A percentile compares a stretch with the other conserved stretches of the same genome.
phyloP scores from a whole-genome alignment of 805 yeast species.

The Kuraishia molischiana region DNA sequence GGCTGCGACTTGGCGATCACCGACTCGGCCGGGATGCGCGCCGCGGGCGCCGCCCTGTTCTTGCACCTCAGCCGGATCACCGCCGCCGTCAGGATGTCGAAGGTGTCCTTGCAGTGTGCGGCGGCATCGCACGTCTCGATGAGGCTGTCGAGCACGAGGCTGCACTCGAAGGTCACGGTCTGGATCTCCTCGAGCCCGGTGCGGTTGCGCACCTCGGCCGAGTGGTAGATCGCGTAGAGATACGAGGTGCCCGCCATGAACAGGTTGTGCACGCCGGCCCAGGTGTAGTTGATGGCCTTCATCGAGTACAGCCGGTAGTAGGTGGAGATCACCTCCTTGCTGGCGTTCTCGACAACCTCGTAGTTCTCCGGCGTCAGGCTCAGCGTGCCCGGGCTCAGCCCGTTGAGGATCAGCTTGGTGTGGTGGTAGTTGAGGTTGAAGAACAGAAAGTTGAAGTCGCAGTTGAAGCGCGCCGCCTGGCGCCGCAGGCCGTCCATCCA shows the following conservation, averaged over 20 bases:
- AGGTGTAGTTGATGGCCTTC: slow-evolving; percentile 67
- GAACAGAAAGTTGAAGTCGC: slow-evolving; percentile 62
- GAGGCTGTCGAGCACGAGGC: slow-evolving; percentile 49
- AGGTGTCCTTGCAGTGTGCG: slow-evolving; percentile 55
- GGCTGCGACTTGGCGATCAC: slow-evolving; percentile 19
- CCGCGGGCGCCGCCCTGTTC: slow-evolving; percentile 17
- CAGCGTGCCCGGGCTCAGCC: slow-evolving; percentile 64
- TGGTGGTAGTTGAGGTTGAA: slow-evolving; percentile 73
- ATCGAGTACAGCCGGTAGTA: slow-evolving; percentile 49
- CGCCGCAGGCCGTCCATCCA: slow-evolving; percentile 59
- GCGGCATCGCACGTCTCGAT: slow-evolving; percentile 76
- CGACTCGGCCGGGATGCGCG: slow-evolving; percentile 16
- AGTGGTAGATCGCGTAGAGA: slow-evolving; percentile 65
- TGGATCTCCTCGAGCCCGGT: slow-evolving; percentile 42
- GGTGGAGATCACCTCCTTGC: slow-evolving; percentile 55
- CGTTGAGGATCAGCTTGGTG: slow-evolving; percentile 61
- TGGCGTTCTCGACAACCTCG: slow-evolving; percentile 46
- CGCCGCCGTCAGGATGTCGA: slow-evolving; percentile 64
- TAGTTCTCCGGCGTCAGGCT: slow-evolving; percentile 44
- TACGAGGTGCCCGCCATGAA: slow-evolving; percentile 87
- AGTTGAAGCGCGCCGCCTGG: slow-evolving; percentile 50
- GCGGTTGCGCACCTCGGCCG: slow-evolving; percentile 38
- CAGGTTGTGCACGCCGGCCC: slow-evolving; percentile 88
- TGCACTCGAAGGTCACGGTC: slow-evolving; percentile 34
- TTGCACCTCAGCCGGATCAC: slow-evolving; percentile 50